phyloP scores from a whole-genome alignment of 805 yeast genomes.

The Monosporozyma siamensis region DNA sequence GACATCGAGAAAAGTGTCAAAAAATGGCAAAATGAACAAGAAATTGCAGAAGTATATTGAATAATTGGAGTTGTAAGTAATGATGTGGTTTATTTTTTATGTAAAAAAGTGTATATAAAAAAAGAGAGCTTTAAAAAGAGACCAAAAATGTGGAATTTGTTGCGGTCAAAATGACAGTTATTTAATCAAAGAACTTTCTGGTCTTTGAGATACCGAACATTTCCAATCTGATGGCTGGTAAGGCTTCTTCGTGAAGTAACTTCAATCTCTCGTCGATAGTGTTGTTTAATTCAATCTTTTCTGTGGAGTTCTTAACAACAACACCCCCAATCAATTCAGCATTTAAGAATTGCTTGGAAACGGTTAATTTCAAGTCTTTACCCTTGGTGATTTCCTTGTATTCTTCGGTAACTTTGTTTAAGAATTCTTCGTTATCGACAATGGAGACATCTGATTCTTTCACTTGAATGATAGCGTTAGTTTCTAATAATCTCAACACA shows the following conservation, averaged over 20 bases:
- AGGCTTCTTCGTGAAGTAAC: constrained; percentile 69
- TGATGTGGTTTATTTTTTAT: no score
- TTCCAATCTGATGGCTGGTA: constrained; percentile 88
- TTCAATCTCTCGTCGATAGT: constrained; percentile 91
- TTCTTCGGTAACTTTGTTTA: constrained; percentile 44
- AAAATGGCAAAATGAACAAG: no score
- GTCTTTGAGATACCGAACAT: constrained; percentile 76
- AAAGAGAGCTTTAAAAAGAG: neutral
- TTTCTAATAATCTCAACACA: constrained; percentile 63
- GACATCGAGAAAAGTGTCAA: no score
- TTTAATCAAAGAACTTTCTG: constrained; percentile 83
- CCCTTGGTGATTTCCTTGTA: constrained; percentile 44
- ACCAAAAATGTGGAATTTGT: no score
- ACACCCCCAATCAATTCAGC: constrained; percentile 73
- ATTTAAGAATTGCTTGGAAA: constrained; percentile 54
- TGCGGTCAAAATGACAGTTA: no score
- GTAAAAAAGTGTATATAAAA: neutral
- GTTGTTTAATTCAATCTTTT: constrained; percentile 83
- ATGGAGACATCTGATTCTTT: constrained; percentile 30
- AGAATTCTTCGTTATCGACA: constrained; percentile 33
- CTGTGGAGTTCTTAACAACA: constrained; percentile 55
- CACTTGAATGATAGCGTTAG: constrained; percentile 52
- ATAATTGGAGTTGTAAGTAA: no score
- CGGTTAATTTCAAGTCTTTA: constrained; percentile 42
- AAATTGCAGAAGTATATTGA: no score